These are phyloP conservation scores for Aspergillus mulundensis DNA, from an alignment of 495 filamentous ascomycete genomes.

Conservation along the genomic window DNA sequence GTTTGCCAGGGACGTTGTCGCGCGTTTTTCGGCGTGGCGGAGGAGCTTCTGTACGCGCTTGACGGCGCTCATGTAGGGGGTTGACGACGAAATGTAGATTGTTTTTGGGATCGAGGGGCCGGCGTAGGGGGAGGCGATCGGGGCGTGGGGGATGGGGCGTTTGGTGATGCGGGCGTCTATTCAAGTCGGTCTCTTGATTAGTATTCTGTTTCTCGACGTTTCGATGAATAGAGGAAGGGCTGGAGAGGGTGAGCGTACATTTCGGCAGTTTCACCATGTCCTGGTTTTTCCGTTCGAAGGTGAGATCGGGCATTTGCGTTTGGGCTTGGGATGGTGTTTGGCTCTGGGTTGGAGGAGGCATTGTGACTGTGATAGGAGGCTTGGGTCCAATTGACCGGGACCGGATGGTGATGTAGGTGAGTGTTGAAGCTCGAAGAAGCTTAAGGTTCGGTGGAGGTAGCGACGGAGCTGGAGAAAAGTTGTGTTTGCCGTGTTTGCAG, in stretches of 20 bases:
- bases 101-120: constrained; percentile 51
- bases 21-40: constrained; percentile 56
- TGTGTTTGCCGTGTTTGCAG: constrained; percentile 3
- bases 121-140: constrained; percentile 55
- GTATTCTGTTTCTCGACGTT: no score
- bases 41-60: constrained; percentile 77
- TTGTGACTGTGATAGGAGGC: neutral
- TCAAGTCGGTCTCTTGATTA: neutral
- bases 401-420: neutral
- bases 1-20: constrained; percentile 35
- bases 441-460: neutral
- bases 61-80: constrained; percentile 77
- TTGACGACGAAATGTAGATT: constrained; percentile 72
- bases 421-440: neutral
- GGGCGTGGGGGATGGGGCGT: constrained; percentile 68
- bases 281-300: constrained; percentile 42
- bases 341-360: neutral
- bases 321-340: neutral
- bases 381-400: neutral
- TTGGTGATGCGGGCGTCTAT: constrained; percentile 51
- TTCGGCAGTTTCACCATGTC: constrained; percentile 37
- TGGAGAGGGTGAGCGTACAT: constrained; percentile 19
- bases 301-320: constrained; percentile 18
- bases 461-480: neutral
- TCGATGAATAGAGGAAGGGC: no score